Percentiles rank a stretch among this genome's conserved stretches.
Conservation (phyloP, 345 rosid genomes). For the Dipteronia dyeriana region DNA sequence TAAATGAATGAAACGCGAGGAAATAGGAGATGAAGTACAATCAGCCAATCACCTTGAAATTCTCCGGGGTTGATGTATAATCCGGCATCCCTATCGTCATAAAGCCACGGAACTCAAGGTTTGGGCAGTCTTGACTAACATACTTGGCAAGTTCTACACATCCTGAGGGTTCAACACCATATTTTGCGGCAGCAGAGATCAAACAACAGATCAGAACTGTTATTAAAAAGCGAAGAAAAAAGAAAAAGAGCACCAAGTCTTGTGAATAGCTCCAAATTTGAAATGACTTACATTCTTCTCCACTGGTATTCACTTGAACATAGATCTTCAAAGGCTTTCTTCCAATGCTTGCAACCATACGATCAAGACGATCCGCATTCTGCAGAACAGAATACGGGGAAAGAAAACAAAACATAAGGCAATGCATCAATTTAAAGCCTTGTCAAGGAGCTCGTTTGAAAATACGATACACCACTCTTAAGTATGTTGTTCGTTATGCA, state of each 20-base stretch:
- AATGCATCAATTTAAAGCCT: background rate
- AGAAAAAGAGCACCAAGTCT: background rate
- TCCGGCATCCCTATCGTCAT: slow-evolving; percentile 98
- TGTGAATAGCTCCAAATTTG: background rate
- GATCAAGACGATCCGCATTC: slow-evolving; percentile 91
- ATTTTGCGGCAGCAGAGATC: slow-evolving; percentile 66
- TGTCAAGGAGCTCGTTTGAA: background rate
- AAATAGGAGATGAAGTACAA: background rate
- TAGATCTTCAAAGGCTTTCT: slow-evolving; percentile 83
- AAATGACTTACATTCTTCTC: slow-evolving; percentile 83
- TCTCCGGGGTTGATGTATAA: slow-evolving; percentile 91
- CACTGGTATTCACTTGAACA: slow-evolving; percentile 96
- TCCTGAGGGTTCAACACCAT: slow-evolving; percentile 81
- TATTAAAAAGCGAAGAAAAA: background rate
- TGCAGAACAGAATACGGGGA: slow-evolving; percentile 41
- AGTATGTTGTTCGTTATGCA: background rate
- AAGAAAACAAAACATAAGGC: no score
- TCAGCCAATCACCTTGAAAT: slow-evolving; percentile 65
- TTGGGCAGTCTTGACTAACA: slow-evolving; percentile 60
- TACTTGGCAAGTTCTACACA: slow-evolving; percentile 82
- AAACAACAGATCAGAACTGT: slow-evolving; percentile 1
- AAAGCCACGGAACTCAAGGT: slow-evolving; percentile 82
- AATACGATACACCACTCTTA: background rate
- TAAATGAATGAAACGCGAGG: background rate
- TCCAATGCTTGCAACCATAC: slow-evolving; percentile 59